Evolutionary conservation across 768 basidiomycete genomes (phyloP).

Genomic region (Russula abietina): DNA sequence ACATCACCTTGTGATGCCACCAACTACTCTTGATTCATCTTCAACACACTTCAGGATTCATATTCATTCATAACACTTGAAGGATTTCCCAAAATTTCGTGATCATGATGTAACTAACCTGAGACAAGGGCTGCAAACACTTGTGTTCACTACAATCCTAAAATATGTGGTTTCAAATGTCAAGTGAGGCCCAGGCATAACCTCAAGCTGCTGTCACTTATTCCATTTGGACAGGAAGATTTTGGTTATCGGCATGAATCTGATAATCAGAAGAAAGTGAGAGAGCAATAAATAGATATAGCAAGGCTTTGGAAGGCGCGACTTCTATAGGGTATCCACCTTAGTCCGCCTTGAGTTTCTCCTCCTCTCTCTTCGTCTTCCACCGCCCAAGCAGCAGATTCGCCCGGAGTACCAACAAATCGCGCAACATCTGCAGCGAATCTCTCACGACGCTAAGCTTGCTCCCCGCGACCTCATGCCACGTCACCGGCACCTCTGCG

Average conservation of each 20-base stretch:
- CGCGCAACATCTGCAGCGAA: slow-evolving; percentile 83
- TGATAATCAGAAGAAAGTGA: background rate
- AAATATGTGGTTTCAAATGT: too few species aligned
- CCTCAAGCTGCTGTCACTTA: too few species aligned
- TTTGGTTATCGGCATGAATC: background rate
- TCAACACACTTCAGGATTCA: too few species aligned
- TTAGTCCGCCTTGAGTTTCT: slow-evolving; percentile 17
- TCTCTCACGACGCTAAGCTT: slow-evolving; percentile 84
- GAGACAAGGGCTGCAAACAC: too few species aligned
- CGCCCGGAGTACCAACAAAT: slow-evolving; percentile 74
- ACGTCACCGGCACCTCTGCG: slow-evolving; percentile 79
- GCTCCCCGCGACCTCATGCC: slow-evolving; percentile 92
- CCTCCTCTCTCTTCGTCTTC: slow-evolving; percentile 28
- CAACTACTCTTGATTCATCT: too few species aligned
- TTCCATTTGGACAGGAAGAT: background rate
- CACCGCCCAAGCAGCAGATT: slow-evolving; percentile 80
- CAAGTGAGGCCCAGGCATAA: background rate
- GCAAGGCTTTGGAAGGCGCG: background rate
- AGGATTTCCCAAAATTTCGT: too few species aligned
- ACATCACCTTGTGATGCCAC: too few species aligned
- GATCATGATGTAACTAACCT: too few species aligned
- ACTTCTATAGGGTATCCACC: background rate
- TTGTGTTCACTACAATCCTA: too few species aligned
- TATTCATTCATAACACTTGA: too few species aligned
- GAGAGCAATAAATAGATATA: background rate